A percentile compares a stretch with the other conserved stretches of the same genome.
Evolutionary conservation across 2,329 filamentous ascomycete genomes (phyloP).

Genomic region (Sclerotinia nivalis): DNA sequence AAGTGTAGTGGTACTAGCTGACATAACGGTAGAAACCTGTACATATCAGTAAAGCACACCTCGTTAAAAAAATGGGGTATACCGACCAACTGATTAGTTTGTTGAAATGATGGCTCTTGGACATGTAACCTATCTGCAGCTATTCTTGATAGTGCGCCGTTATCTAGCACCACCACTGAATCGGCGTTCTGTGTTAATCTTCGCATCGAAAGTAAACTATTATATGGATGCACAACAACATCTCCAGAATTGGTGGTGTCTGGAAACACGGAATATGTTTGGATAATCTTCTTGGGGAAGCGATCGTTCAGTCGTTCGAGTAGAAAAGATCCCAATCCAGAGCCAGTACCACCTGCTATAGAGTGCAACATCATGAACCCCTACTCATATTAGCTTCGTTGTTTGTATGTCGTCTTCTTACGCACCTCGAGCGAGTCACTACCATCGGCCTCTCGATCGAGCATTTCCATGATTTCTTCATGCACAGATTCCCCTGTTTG

Average conservation of each 20-base stretch:
- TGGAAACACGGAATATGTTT: slow-evolving; percentile 98
- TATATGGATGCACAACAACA: slow-evolving; percentile 97
- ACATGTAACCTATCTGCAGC: slow-evolving; percentile 93
- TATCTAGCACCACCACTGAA: slow-evolving; percentile 95
- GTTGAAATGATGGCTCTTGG: slow-evolving; percentile 92
- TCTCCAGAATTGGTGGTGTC: slow-evolving; percentile 85
- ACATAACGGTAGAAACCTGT: slow-evolving; percentile 94
- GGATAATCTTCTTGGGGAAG: slow-evolving; percentile 98
- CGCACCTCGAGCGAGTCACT: slow-evolving; percentile 89
- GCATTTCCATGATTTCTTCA: slow-evolving; percentile 99
- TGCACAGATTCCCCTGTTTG: slow-evolving; percentile 87
- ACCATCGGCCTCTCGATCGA: slow-evolving; percentile 95
- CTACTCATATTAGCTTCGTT: slow-evolving; percentile 45
- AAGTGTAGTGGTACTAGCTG: slow-evolving; percentile 92
- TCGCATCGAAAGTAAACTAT: slow-evolving; percentile 89
- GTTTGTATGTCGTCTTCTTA: background rate
- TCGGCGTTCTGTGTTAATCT: slow-evolving; percentile 94
- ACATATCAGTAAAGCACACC: slow-evolving; percentile 29
- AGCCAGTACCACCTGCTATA: slow-evolving; percentile 94
- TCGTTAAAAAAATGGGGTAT: background rate
- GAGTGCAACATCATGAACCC: slow-evolving; percentile 99
- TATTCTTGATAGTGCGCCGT: slow-evolving; percentile 89
- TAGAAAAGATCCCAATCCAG: slow-evolving; percentile 91
- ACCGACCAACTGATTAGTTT: slow-evolving; percentile 88
- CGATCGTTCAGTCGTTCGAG: slow-evolving; percentile 94